Percentiles rank a stretch among this genome's conserved stretches.
These are phyloP conservation scores for Phoenix dactylifera DNA, from an alignment of 176 grass and related monocot genomes.

Conservation along the genomic window DNA sequence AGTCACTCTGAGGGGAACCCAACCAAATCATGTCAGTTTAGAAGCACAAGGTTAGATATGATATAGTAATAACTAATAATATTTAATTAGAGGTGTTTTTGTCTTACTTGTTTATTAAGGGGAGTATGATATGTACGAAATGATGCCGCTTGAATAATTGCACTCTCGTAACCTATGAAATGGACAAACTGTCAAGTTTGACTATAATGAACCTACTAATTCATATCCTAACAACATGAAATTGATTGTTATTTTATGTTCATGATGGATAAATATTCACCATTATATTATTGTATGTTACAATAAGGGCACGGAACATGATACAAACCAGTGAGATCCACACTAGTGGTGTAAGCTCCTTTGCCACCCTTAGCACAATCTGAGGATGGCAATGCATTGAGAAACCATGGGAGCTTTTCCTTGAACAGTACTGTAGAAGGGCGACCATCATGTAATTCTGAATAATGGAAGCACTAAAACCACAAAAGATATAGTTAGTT, in stretches of 20 bases:
- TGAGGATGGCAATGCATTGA: conserved; percentile 83
- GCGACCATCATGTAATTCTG: conserved; percentile 74
- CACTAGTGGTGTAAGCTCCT: conserved; percentile 95
- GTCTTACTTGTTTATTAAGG: conserved; percentile 89
- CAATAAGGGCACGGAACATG: conserved; percentile 16
- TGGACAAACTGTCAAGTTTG: conserved; percentile 1
- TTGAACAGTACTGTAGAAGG: conserved; percentile 77
- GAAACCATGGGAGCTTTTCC: conserved; percentile 97
- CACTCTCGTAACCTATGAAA: conserved; percentile 72
- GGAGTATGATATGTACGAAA: conserved; percentile 97
- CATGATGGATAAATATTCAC: too few relatives aligned
- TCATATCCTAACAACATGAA: too few relatives aligned
- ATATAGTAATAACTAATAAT: conserved; percentile 8
- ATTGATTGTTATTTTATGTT: too few relatives aligned
- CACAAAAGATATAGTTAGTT: conserved; percentile 19
- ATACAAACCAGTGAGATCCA: conserved; percentile 68
- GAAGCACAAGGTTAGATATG: conserved; percentile 1
- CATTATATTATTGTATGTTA: too few relatives aligned
- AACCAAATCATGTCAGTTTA: conserved; percentile 11
- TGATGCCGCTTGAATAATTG: conserved; percentile 61
- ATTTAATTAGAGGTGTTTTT: conserved; percentile 15
- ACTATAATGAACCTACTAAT: too few relatives aligned
- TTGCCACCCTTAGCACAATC: conserved; percentile 96
- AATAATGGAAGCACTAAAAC: conserved; percentile 63
- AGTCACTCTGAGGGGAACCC: conserved; percentile 57